Evolutionary conservation across 345 rosid genomes (phyloP), one percentile per base, ranked within the genome.

Genomic region (Cardamine occulta): DNA sequence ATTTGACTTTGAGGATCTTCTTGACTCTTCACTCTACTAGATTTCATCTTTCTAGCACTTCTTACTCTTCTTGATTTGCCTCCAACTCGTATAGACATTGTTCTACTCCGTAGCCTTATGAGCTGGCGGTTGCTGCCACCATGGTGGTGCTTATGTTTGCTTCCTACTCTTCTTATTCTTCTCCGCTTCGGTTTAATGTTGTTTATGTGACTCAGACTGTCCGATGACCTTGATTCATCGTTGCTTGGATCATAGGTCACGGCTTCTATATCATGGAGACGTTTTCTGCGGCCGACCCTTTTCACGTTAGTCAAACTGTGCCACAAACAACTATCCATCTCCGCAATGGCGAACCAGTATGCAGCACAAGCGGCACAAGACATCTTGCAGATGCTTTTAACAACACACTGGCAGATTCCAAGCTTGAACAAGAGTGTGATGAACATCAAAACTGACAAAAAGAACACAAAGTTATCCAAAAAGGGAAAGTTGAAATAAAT

Each of bases 351-450:
- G 11, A 19, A 74, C 85, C 92, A 93, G 73, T 87, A 88, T 0
- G 84, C 67, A 13, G 79, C 82, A 37, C 91, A 90, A 5, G 81
- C 86, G 17, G 84, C 84, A 83, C 88, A 92, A n/a, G 88, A 85
- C 86, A 90, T 85, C 72, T 85, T 88, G 65, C 93, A 86, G 9
- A 93, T 82, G 86, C 90, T 84, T 84, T 76, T 88, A 39, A 70
- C 80, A 12, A 87, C 63, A 85, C 94, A 87, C 45, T 86, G 91
- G 80, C 85, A 90, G n/a, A 90, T 84, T 19, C 96, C 96, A 66
- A 90, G 49, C 82, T 88, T 84, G 88, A 87, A 85, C 63, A 87
- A 53, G 15, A 86, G 84, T 64, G 87, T 88, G 79, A 87, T 74
- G 88, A 90, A 88, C 78, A 90, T 62, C 67, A 89, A 76, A 73